Conservation (phyloP, 306 rosid genomes). For the Aeschynomene evenia region DNA sequence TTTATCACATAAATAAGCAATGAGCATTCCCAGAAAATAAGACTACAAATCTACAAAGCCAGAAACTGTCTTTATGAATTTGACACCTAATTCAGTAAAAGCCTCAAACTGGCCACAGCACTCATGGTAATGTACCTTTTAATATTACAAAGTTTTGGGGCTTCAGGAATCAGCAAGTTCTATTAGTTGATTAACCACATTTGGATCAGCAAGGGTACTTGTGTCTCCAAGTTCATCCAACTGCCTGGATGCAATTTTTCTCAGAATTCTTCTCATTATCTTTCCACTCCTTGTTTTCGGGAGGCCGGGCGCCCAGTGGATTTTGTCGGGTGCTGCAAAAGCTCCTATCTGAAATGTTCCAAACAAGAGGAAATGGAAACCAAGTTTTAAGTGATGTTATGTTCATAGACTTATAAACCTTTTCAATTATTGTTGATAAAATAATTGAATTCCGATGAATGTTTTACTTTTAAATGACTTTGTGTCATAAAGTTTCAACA, state of each 20-base stretch:
- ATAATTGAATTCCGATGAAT: not conserved
- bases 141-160: slow-evolving; percentile 22
- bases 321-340: slow-evolving; percentile 94
- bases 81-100: not conserved
- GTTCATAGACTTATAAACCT: not conserved
- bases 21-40: not conserved
- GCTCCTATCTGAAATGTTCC: slow-evolving; percentile 85
- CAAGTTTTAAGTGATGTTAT: not conserved
- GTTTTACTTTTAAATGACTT: no score
- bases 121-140: slow-evolving; percentile 15
- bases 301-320: slow-evolving; percentile 99
- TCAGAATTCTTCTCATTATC: slow-evolving; percentile 94
- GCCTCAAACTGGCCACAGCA: not conserved
- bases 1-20: not conserved
- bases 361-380: slow-evolving; percentile 1
- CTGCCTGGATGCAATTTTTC: slow-evolving; percentile 93
- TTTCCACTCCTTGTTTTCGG: slow-evolving; percentile 99
- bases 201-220: slow-evolving; percentile 94
- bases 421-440: slow-evolving; percentile 17
- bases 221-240: slow-evolving; percentile 91
- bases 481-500: no score
- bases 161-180: slow-evolving; percentile 61
- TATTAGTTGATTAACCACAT: slow-evolving; percentile 83
- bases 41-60: not conserved
- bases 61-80: slow-evolving; percentile 15